Evolutionary conservation across 208 protist species (phyloP).

Genomic region (Entamoeba dispar): DNA sequence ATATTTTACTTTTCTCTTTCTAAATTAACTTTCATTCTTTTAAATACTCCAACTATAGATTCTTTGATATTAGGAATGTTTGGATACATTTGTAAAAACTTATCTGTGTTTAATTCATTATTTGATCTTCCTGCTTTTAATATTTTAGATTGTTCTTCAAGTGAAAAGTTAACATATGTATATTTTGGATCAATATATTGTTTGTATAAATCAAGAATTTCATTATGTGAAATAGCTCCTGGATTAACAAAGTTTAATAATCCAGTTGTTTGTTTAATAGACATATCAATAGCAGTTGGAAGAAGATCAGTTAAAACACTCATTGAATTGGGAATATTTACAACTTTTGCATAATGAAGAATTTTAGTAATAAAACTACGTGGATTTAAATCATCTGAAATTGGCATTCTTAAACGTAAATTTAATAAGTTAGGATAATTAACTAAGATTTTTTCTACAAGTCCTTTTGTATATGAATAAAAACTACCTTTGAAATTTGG

Average conservation of each 20-base stretch:
- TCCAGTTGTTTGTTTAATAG: conserved; percentile 12
- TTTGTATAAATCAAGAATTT: conserved; percentile 43
- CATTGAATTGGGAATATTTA: conserved; percentile 45
- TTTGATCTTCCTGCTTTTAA: conserved; percentile 39
- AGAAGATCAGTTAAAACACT: conserved; percentile 37
- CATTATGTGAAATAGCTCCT: conserved; percentile 42
- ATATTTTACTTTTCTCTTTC: neutral
- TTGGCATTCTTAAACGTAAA: conserved; percentile 43
- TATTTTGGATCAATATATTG: conserved; percentile 36
- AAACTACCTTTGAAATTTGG: conserved; percentile 43
- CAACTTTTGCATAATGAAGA: conserved; percentile 32
- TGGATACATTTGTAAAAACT: conserved; percentile 7
- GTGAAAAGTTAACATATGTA: conserved; percentile 34
- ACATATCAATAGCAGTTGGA: conserved; percentile 38
- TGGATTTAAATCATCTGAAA: conserved; percentile 36
- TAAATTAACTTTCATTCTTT: neutral
- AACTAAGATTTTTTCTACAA: conserved; percentile 35
- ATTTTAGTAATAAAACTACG: conserved; percentile 47
- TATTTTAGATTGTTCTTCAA: conserved; percentile 41
- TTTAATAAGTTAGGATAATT: conserved; percentile 39
- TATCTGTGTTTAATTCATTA: conserved; percentile 35
- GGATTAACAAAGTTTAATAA: conserved; percentile 50
- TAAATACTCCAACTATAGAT: neutral
- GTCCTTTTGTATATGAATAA: conserved; percentile 42
- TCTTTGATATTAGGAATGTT: neutral